These are phyloP conservation scores for Lasiosphaeriaceae sp. DNA, from an alignment of 495 filamentous ascomycete genomes.

Conservation along the genomic window DNA sequence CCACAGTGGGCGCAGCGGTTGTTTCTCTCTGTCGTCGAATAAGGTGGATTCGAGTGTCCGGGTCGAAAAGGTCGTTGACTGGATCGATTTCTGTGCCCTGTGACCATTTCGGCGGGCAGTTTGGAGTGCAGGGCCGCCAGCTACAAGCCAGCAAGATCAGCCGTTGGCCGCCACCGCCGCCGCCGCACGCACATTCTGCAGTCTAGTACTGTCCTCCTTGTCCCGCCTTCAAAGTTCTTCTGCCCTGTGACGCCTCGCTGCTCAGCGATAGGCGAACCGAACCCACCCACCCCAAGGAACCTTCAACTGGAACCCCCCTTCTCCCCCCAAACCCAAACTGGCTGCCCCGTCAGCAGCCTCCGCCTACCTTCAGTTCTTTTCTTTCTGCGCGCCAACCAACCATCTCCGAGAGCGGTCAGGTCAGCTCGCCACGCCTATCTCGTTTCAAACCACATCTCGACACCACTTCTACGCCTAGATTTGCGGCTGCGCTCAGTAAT, in stretches of 20 bases:
- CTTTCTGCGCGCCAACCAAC: conserved; percentile 30
- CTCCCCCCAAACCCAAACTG: too few species aligned
- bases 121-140: background rate
- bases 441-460: conserved; percentile 29
- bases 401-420: conserved; percentile 31
- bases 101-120: conserved; percentile 1
- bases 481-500: background rate
- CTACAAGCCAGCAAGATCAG: conserved; percentile 8
- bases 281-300: too few species aligned
- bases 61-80: background rate
- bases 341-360: too few species aligned
- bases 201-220: too few species aligned
- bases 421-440: conserved; percentile 24
- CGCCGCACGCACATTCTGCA: too few species aligned
- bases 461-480: conserved; percentile 12
- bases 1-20: too few species aligned
- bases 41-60: too few species aligned
- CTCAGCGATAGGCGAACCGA: background rate
- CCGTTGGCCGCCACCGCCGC: background rate
- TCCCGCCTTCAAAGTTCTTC: too few species aligned
- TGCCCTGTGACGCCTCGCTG: too few species aligned
- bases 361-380: background rate
- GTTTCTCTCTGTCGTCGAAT: too few species aligned
- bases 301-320: too few species aligned
- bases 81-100: background rate